Conservation (phyloP, 805 yeast genomes). For the Candida koratica region DNA sequence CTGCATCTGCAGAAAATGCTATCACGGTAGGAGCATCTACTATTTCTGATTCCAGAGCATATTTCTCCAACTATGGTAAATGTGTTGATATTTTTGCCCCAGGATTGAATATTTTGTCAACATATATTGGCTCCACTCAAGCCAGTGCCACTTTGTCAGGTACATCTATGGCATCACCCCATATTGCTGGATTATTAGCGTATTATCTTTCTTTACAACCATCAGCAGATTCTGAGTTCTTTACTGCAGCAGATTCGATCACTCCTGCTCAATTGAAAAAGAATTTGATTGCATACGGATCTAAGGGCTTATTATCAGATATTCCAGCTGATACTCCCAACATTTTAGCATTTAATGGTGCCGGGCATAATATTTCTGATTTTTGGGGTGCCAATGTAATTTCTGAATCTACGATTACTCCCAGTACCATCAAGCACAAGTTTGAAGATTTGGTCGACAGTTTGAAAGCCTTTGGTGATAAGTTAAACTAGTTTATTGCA, state of each 20-base stretch:
- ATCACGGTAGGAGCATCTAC: constrained; percentile 96
- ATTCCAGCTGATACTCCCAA: constrained; percentile 75
- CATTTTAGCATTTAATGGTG: constrained; percentile 76
- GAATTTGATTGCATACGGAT: constrained; percentile 65
- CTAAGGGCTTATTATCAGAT: constrained; percentile 55
- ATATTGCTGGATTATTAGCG: constrained; percentile 85
- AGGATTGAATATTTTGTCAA: constrained; percentile 83
- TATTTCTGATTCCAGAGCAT: constrained; percentile 83
- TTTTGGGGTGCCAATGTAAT: constrained; percentile 47
- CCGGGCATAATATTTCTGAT: constrained; percentile 62
- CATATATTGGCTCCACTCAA: constrained; percentile 70
- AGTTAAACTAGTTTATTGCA: constrained; percentile 1
- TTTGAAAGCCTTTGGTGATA: constrained; percentile 5
- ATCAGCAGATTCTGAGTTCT: constrained; percentile 60
- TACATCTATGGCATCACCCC: constrained; percentile 98
- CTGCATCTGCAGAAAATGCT: constrained; percentile 81
- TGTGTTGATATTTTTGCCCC: constrained; percentile 98
- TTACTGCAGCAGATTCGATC: constrained; percentile 49
- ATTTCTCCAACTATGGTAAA: constrained; percentile 90
- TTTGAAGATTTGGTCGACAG: constrained; percentile 1
- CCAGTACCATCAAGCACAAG: constrained; percentile 1
- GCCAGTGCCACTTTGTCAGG: constrained; percentile 87
- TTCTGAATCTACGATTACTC: constrained; percentile 1
- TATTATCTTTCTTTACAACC: constrained; percentile 88
- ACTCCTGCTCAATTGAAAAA: constrained; percentile 75